A percentile compares a stretch with the other conserved stretches of the same genome.
These are phyloP conservation scores for Podospora comata DNA, from an alignment of 495 filamentous ascomycete genomes.

Conservation along the genomic window DNA sequence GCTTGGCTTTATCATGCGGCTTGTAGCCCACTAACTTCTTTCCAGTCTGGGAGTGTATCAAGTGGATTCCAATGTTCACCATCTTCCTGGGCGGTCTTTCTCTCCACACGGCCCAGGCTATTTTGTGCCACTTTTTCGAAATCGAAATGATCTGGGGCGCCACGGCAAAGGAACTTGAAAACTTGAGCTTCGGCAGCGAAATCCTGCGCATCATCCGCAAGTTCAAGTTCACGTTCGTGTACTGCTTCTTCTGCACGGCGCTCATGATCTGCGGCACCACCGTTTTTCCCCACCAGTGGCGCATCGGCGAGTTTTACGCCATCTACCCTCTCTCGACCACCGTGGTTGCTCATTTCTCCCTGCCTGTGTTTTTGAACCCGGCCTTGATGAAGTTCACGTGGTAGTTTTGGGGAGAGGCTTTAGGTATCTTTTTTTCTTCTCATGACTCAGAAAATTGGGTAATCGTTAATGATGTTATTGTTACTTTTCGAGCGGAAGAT, in stretches of 20 bases:
- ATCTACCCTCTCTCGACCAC: conserved; percentile 76
- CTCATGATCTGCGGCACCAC: conserved; percentile 65
- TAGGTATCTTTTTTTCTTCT: background rate
- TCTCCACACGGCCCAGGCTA: conserved; percentile 63
- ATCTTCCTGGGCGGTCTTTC: conserved; percentile 70
- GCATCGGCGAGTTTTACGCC: conserved; percentile 72
- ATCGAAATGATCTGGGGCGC: conserved; percentile 71
- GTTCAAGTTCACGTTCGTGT: conserved; percentile 74
- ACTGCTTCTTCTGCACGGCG: conserved; percentile 58
- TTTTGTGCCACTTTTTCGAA: conserved; percentile 68
- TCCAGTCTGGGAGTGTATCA: conserved; percentile 57
- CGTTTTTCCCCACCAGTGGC: conserved; percentile 64
- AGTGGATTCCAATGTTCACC: conserved; percentile 65
- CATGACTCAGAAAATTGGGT: background rate
- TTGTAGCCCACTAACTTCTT: background rate
- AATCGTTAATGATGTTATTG: background rate
- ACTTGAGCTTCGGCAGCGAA: conserved; percentile 76
- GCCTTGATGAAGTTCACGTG: conserved; percentile 80
- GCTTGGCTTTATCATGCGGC: background rate
- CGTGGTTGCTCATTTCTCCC: conserved; percentile 61
- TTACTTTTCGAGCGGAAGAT: background rate
- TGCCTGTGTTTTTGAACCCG: conserved; percentile 72
- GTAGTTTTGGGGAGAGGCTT: conserved; percentile 36
- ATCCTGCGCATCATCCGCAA: conserved; percentile 33
- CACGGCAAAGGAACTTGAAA: conserved; percentile 67